Conservation (phyloP, 345 rosid genomes). For the Luvunga scandens region DNA sequence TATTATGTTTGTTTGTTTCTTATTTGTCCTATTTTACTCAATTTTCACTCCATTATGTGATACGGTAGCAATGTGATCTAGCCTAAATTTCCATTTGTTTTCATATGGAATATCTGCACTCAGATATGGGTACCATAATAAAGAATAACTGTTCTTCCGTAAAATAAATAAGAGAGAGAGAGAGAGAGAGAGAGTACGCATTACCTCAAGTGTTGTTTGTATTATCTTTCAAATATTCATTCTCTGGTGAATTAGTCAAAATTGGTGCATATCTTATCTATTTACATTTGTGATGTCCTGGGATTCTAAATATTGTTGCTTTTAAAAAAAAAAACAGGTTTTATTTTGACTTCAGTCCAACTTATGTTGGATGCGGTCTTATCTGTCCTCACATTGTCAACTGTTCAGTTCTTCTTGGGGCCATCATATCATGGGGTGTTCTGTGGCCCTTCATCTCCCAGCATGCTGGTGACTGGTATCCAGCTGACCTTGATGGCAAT, state of each 20-base stretch:
- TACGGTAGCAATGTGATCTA: neutral
- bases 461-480: conserved; percentile 89
- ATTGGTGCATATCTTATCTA: neutral
- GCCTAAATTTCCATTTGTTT: neutral
- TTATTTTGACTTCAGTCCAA: conserved; percentile 91
- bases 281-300: neutral
- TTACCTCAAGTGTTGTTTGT: neutral
- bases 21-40: neutral
- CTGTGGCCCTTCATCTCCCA: conserved; percentile 82
- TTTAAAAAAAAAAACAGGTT: no score
- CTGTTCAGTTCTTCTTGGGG: conserved; percentile 88
- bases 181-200: neutral
- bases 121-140: neutral
- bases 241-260: neutral
- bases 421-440: conserved; percentile 89
- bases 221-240: neutral
- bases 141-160: neutral
- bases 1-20: neutral
- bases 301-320: neutral
- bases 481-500: conserved; percentile 73
- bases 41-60: neutral
- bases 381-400: conserved; percentile 94
- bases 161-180: neutral
- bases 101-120: neutral
- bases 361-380: conserved; percentile 95